Conservation (phyloP, 441 rosid genomes). For the Metrosideros polymorpha region DNA sequence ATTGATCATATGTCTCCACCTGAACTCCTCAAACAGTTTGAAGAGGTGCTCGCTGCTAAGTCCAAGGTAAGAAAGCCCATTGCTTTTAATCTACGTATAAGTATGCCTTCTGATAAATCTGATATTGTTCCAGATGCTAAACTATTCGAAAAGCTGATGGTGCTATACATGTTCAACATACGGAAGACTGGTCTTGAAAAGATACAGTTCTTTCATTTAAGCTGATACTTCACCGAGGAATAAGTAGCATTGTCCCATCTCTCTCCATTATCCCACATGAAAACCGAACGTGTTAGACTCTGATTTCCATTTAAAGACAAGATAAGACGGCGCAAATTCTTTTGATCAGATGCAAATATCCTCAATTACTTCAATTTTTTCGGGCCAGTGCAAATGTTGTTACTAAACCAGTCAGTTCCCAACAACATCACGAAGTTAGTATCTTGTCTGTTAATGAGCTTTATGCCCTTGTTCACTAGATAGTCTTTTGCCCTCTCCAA, state of each 20-base stretch:
- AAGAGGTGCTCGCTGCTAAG: slow-evolving; percentile 38
- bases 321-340: background rate
- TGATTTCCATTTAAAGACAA: background rate
- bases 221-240: background rate
- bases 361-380: background rate
- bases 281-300: background rate
- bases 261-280: background rate
- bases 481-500: background rate
- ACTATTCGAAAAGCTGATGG: background rate
- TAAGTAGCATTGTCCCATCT: background rate
- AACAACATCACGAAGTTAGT: background rate
- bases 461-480: background rate
- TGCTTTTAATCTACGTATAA: background rate
- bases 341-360: background rate
- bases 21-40: slow-evolving; percentile 53
- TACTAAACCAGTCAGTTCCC: background rate
- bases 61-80: slow-evolving; percentile 37
- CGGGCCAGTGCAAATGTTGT: background rate
- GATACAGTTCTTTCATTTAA: background rate
- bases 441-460: background rate
- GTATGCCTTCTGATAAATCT: background rate
- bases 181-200: background rate
- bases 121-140: background rate
- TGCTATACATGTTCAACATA: background rate
- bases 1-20: slow-evolving; percentile 52